These are phyloP conservation scores for Rhododendron vialii DNA, from an alignment of 148 eudicot species.

Conservation along the genomic window DNA sequence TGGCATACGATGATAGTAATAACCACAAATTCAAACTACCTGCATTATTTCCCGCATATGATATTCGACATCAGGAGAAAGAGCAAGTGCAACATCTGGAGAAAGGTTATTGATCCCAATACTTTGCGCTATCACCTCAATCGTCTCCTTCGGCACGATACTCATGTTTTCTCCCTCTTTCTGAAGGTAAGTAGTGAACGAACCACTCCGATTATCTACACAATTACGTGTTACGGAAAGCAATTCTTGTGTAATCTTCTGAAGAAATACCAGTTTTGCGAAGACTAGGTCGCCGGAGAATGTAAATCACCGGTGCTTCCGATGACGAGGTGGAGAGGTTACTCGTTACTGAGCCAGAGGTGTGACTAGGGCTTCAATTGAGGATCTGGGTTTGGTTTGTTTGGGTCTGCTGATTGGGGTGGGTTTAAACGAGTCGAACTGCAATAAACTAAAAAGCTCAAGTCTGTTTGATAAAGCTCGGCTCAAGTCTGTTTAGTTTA, in stretches of 20 bases:
- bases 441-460: no score
- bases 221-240: neutral
- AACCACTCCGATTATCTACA: neutral
- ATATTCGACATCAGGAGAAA: conserved; percentile 77
- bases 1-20: neutral
- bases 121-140: conserved; percentile 73
- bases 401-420: no score
- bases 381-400: neutral
- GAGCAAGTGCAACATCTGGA: conserved; percentile 60
- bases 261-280: neutral
- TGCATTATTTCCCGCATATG: conserved; percentile 83
- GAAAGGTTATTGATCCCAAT: conserved; percentile 58
- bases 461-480: no score
- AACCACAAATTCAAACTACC: conserved; percentile 18
- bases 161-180: conserved; percentile 33
- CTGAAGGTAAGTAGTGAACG: neutral
- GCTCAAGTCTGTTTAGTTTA: no score
- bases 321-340: neutral
- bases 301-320: neutral
- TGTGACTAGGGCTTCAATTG: neutral
- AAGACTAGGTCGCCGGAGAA: neutral
- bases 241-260: neutral
- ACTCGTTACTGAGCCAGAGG: neutral
- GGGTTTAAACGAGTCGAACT: no score
- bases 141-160: conserved; percentile 64